Evolutionary conservation across 768 basidiomycete species (phyloP).

Genomic region (Glaciozyma antarctica): DNA sequence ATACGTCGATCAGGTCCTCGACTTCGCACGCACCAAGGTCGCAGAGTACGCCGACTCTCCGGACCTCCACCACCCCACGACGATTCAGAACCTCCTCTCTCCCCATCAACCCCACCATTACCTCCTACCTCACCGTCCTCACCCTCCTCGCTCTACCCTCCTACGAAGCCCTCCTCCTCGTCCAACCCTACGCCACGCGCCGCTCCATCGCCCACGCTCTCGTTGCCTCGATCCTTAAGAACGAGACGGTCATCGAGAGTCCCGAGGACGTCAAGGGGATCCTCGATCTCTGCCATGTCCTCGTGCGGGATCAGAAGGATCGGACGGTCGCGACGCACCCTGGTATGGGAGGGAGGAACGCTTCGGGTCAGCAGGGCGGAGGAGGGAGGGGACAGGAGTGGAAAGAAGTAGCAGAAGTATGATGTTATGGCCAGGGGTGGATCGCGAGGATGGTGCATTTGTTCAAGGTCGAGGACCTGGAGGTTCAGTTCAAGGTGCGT

Average conservation of each 20-base stretch:
- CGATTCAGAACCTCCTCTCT: slow-evolving; percentile 78
- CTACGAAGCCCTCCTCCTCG: slow-evolving; percentile 69
- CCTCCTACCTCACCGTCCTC: slow-evolving; percentile 89
- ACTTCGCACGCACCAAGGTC: slow-evolving; percentile 76
- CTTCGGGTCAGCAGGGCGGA: slow-evolving; percentile 32
- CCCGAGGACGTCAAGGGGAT: slow-evolving; percentile 92
- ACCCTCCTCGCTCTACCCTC: slow-evolving; percentile 92
- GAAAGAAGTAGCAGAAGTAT: too few relatives aligned
- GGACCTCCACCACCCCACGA: slow-evolving; percentile 78
- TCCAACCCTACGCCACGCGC: slow-evolving; percentile 81
- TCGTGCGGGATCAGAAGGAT: slow-evolving; percentile 63
- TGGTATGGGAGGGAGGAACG: slow-evolving; percentile 43
- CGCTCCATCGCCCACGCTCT: slow-evolving; percentile 90
- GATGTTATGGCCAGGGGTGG: slow-evolving; percentile 96
- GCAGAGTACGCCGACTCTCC: slow-evolving; percentile 59
- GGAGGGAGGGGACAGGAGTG: slow-evolving; percentile 41
- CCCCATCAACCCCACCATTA: slow-evolving; percentile 88
- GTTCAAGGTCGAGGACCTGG: slow-evolving; percentile 77
- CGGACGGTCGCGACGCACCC: slow-evolving; percentile 40
- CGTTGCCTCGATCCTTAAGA: slow-evolving; percentile 87
- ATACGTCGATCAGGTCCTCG: slow-evolving; percentile 91
- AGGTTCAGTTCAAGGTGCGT: slow-evolving; percentile 77
- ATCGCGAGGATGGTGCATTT: slow-evolving; percentile 95
- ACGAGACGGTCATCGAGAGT: slow-evolving; percentile 86
- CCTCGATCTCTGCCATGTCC: slow-evolving; percentile 79